phyloP scores from a whole-genome alignment of 768 basidiomycete species.

The Trametes sanguinea region DNA sequence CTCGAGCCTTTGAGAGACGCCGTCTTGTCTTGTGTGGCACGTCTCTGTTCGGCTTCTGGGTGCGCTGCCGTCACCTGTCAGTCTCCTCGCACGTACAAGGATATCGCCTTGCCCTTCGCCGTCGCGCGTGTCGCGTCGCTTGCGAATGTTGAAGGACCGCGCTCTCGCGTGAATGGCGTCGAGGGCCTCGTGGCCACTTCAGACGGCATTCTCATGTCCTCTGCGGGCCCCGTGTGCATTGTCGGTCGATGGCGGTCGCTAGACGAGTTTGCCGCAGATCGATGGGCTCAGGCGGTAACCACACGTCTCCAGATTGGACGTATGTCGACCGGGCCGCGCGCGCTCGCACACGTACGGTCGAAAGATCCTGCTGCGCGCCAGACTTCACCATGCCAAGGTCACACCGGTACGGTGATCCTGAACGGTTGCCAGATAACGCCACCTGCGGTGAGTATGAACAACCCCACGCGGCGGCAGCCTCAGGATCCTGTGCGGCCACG shows the following conservation, averaged over 20 bases:
- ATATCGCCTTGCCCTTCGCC: too few relatives aligned
- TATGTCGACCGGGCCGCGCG: too few relatives aligned
- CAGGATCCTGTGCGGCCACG: too few relatives aligned
- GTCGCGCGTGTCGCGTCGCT: neutral
- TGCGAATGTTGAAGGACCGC: too few relatives aligned
- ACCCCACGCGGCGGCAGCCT: too few relatives aligned
- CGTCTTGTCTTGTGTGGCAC: neutral
- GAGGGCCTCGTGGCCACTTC: neutral
- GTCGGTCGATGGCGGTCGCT: neutral
- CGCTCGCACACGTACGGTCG: too few relatives aligned
- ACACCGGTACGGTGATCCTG: conserved; percentile 3
- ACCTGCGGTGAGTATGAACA: too few relatives aligned
- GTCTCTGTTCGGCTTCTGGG: neutral
- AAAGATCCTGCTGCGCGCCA: neutral
- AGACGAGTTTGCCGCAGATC: neutral
- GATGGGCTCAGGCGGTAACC: too few relatives aligned
- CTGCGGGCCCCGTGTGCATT: neutral
- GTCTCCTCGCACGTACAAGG: neutral
- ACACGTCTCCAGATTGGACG: too few relatives aligned
- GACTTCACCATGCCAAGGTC: neutral
- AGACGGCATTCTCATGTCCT: neutral
- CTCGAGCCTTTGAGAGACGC: neutral
- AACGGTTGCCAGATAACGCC: conserved; percentile 6
- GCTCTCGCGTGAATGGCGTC: too few relatives aligned
- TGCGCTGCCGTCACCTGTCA: neutral